These are phyloP conservation scores for Corymbia maculata DNA, from an alignment of 345 rosid species.

Conservation along the genomic window DNA sequence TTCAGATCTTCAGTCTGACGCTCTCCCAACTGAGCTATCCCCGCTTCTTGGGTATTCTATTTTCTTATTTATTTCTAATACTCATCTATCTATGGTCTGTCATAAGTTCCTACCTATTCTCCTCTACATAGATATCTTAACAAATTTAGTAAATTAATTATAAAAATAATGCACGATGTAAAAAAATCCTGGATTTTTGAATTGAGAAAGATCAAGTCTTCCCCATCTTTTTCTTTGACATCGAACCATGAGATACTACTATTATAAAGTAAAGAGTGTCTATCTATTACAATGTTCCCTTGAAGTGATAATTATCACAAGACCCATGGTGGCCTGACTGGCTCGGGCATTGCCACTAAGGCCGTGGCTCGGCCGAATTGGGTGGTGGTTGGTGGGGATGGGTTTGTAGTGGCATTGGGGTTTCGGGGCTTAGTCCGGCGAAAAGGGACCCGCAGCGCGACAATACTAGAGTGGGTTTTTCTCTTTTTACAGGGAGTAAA, in stretches of 20 bases:
- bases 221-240: not conserved
- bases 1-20: conserved; percentile 98
- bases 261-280: too few relatives aligned
- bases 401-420: rapidly evolving
- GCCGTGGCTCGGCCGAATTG: not conserved
- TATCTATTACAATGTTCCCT: not conserved
- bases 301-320: not conserved
- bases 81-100: not conserved
- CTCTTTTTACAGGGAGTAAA: not conserved
- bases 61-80: not conserved
- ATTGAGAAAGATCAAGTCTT: not conserved
- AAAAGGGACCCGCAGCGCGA: not conserved
- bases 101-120: not conserved
- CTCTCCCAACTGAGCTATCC: conserved; percentile 98
- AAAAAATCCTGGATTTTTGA: not conserved
- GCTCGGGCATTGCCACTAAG: not conserved
- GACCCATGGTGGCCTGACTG: not conserved
- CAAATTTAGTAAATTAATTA: not conserved
- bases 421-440: not conserved
- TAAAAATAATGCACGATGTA: not conserved
- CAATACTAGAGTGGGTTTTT: not conserved
- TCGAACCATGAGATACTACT: not conserved
- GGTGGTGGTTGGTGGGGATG: not conserved
- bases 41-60: conserved; percentile 1
- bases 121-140: not conserved